Percentiles rank a stretch among this genome's conserved stretches.
phyloP scores from a whole-genome alignment of 2,329 filamentous ascomycete species.

The Chrysosporium queenslandicum region DNA sequence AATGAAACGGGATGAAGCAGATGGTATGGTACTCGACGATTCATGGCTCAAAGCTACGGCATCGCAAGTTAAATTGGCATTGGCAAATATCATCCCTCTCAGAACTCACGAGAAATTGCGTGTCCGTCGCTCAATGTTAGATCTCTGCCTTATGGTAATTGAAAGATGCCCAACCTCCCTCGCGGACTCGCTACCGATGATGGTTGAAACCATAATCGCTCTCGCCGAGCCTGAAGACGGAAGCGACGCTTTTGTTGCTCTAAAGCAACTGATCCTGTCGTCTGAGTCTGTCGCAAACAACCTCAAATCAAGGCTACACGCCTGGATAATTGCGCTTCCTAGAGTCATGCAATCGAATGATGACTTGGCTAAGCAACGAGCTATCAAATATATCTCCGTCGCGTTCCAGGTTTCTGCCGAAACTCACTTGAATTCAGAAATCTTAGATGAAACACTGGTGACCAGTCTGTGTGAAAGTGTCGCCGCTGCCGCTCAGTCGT shows the following conservation, averaged over 20 bases:
- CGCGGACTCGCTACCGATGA: slow-evolving; percentile 55
- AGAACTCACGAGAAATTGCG: slow-evolving; percentile 59
- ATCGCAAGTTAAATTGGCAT: slow-evolving; percentile 69
- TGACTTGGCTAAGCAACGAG: slow-evolving; percentile 61
- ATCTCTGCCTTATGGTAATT: slow-evolving; percentile 62
- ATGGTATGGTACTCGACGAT: slow-evolving; percentile 35
- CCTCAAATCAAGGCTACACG: slow-evolving; percentile 62
- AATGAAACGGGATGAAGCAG: slow-evolving; percentile 24
- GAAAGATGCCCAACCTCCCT: slow-evolving; percentile 70
- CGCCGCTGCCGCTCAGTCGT: slow-evolving; percentile 37
- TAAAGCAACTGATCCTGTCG: slow-evolving; percentile 54
- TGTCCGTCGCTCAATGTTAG: slow-evolving; percentile 57
- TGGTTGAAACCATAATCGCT: slow-evolving; percentile 72
- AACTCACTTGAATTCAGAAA: slow-evolving; percentile 54
- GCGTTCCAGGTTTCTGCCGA: slow-evolving; percentile 57
- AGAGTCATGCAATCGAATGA: slow-evolving; percentile 76
- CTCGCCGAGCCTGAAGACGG: slow-evolving; percentile 46
- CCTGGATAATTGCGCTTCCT: slow-evolving; percentile 72
- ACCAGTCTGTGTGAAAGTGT: slow-evolving; percentile 67
- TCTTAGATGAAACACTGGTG: slow-evolving; percentile 57
- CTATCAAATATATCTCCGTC: slow-evolving; percentile 65
- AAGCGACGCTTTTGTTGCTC: slow-evolving; percentile 29
- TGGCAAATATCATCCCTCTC: slow-evolving; percentile 67
- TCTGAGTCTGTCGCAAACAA: slow-evolving; percentile 52
- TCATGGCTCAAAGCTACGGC: slow-evolving; percentile 73